phyloP scores from a whole-genome alignment of 2,329 filamentous ascomycete genomes.

The Alternaria sp. region DNA sequence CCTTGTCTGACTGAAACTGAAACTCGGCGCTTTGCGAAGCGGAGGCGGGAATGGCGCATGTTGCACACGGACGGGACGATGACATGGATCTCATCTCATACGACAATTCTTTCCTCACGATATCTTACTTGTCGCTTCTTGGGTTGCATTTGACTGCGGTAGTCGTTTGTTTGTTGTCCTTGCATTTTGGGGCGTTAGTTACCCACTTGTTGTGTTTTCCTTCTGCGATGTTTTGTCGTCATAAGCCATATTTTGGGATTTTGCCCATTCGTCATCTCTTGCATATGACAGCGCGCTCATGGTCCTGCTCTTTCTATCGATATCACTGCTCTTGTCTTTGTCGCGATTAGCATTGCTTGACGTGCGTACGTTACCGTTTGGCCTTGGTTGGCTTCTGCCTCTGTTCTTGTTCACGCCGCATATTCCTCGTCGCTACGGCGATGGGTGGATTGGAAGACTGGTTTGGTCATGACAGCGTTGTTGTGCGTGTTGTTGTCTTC shows the following conservation, averaged over 20 bases:
- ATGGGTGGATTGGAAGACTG: not conserved
- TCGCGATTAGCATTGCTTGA: not conserved
- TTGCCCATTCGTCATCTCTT: not conserved
- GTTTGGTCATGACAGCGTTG: not conserved
- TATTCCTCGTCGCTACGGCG: not conserved
- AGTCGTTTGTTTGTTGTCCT: constrained; percentile 3
- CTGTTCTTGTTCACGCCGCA: not conserved
- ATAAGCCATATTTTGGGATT: not conserved
- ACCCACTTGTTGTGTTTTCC: constrained; percentile 1
- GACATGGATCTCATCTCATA: not conserved
- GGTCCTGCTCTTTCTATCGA: not conserved
- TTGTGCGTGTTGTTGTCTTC: not conserved
- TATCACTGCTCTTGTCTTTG: not conserved
- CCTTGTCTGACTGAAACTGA: constrained; percentile 14
- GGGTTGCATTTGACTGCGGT: not conserved
- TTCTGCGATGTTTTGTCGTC: not conserved
- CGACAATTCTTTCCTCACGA: not conserved
- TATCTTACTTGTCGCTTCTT: not conserved
- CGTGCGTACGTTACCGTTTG: not conserved
- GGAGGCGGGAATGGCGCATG: constrained; percentile 1
- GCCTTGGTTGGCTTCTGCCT: not conserved
- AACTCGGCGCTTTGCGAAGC: not conserved
- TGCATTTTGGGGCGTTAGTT: constrained; percentile 1
- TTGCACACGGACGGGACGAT: constrained; percentile 1
- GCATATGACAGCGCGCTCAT: not conserved